A percentile compares a stretch with the other conserved stretches of the same genome.
phyloP scores from a whole-genome alignment of 2,329 filamentous ascomycete genomes.

The Fusarium chaquense region DNA sequence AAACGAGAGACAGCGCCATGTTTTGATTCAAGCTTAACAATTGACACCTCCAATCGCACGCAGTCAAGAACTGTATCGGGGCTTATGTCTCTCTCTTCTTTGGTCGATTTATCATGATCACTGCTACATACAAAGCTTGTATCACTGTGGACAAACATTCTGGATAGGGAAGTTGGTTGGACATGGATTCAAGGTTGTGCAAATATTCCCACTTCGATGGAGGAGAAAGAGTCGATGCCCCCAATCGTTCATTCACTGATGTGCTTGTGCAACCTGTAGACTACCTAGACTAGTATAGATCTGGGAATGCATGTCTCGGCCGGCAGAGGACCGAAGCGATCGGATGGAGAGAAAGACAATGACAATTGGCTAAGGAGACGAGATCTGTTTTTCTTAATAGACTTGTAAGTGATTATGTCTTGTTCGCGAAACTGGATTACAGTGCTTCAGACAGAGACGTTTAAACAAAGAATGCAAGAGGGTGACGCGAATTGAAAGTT shows the following conservation, averaged over 20 bases:
- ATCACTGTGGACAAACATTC: constrained; percentile 25
- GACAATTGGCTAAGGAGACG: constrained; percentile 43
- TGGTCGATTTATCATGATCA: background rate
- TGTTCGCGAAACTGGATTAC: background rate
- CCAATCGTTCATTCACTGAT: background rate
- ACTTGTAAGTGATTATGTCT: constrained; percentile 1
- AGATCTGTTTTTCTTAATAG: constrained; percentile 9
- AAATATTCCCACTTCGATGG: constrained; percentile 12
- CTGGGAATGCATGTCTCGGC: constrained; percentile 43
- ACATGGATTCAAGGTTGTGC: constrained; percentile 8
- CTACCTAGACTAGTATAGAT: constrained; percentile 13
- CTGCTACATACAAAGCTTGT: constrained; percentile 7
- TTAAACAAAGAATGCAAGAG: background rate
- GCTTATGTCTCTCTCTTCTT: constrained; percentile 10
- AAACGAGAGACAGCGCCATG: constrained; percentile 39
- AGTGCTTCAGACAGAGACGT: background rate
- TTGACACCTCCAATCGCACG: background rate
- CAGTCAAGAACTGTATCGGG: background rate
- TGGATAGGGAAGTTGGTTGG: constrained; percentile 14
- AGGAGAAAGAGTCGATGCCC: constrained; percentile 13
- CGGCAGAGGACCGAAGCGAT: constrained; percentile 39
- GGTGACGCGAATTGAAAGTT: constrained; percentile 5
- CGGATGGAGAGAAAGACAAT: constrained; percentile 3
- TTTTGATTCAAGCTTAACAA: constrained; percentile 36
- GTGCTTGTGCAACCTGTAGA: constrained; percentile 18